Evolutionary conservation across 106 monocot species (phyloP), one percentile per base, ranked within the genome.

Genomic region (Allium sativum): DNA sequence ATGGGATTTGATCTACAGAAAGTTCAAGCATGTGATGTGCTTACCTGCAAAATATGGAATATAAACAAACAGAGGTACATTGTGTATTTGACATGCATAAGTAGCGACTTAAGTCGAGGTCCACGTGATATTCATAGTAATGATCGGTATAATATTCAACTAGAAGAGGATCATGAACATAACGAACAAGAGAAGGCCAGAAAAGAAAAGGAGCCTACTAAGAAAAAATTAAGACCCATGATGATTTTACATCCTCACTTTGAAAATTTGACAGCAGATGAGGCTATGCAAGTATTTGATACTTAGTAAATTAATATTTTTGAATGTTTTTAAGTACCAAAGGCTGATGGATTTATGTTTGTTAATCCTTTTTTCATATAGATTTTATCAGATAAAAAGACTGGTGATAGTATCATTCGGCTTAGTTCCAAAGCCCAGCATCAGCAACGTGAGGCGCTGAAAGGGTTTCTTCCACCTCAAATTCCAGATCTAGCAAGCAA

Each of bases 181-280:
- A 82, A 18, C 43, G 72, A 80, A 52, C 59, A 76, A 64, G 98
- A 92, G 59, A 88, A 78, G 66, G 78, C 72, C 70, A 69, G 70
- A n/a, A 88, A 85, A 51, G 80, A 80, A 58, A 88, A 80, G 63
- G 85, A 88, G 58, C 72, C 76, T 51, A 78, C 85, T 13, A 92
- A 81, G 76, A 81, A 76, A 61, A 81, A 70, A 62, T 82, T 92
- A 58, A 91, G 82, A 65, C 76, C 88, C 18, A 79, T 92, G 55
- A 98, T 98, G 92, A 98, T 98, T 46, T 82, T 88, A 58, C 98
- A 98, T 82, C 98, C 98, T 46, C 73, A 80, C 17, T 98, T 98
- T 65, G 80, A 85, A 56, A 98, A 98, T 69, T 71, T 77, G 52
- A 88, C 88, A 40, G 76, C 81, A 69, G 92, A 98, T 45, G 98